Conservation (phyloP, 2,329 filamentous ascomycete species). For the Botryotinia narcissicola region DNA sequence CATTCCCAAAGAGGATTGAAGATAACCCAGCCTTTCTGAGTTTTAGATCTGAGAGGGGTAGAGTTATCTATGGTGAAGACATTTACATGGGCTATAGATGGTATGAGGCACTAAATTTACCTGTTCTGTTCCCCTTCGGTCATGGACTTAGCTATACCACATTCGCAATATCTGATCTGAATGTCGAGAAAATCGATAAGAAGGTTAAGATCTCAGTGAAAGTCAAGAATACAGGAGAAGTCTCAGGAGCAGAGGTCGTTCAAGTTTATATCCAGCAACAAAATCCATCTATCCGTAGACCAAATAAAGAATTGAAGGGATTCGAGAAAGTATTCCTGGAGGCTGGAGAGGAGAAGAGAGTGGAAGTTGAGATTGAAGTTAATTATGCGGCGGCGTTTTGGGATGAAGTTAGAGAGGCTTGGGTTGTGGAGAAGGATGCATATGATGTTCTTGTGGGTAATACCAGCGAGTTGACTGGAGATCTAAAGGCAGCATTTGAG, state of each 20-base stretch:
- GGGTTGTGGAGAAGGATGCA: conserved; percentile 41
- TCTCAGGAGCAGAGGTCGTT: conserved; percentile 53
- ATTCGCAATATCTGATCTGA: conserved; percentile 45
- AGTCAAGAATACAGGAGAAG: conserved; percentile 54
- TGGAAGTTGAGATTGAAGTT: conserved; percentile 51
- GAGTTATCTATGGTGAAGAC: conserved; percentile 75
- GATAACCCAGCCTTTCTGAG: conserved; percentile 77
- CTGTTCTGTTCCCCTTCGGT: conserved; percentile 72
- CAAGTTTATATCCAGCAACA: conserved; percentile 57
- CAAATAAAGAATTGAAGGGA: conserved; percentile 63
- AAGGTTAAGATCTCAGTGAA: neutral
- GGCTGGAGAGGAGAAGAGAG: conserved; percentile 56
- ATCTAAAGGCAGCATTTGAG: conserved; percentile 52
- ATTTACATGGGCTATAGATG: conserved; percentile 79
- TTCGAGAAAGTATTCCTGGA: conserved; percentile 63
- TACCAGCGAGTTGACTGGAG: conserved; percentile 45
- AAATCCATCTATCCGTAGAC: conserved; percentile 48
- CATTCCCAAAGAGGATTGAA: conserved; percentile 64
- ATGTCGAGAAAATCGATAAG: neutral
- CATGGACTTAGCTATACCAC: conserved; percentile 76
- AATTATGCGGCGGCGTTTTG: conserved; percentile 43
- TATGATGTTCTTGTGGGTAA: conserved; percentile 43
- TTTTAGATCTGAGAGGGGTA: conserved; percentile 66
- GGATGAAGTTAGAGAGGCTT: conserved; percentile 43
- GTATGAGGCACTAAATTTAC: conserved; percentile 68